Evolutionary conservation across 2,329 filamentous ascomycete genomes (phyloP).

Genomic region (Fusarium heterosporum): DNA sequence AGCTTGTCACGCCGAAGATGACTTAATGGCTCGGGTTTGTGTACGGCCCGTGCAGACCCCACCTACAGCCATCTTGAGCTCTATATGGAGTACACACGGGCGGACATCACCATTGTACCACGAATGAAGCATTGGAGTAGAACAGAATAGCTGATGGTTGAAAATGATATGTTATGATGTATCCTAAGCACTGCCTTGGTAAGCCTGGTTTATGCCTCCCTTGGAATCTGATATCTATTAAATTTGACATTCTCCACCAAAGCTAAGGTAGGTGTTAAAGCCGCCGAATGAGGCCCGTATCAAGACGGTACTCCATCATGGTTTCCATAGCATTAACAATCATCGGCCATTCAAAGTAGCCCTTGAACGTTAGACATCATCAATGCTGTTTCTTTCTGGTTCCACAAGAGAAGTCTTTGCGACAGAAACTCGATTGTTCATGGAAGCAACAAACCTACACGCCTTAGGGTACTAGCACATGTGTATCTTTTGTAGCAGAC

Average conservation of each 20-base stretch:
- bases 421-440: no score
- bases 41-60: slow-evolving; percentile 40
- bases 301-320: not conserved
- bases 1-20: slow-evolving; percentile 45
- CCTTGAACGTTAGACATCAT: no score
- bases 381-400: no score
- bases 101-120: not conserved
- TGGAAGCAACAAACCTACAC: no score
- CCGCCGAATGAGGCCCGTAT: not conserved
- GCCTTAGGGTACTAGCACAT: no score
- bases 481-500: no score
- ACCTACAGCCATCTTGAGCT: slow-evolving; percentile 27
- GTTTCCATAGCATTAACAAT: not conserved
- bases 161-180: not conserved
- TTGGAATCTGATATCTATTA: not conserved
- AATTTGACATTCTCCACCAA: not conserved
- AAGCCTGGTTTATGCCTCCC: not conserved
- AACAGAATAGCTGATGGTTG: not conserved
- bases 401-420: no score
- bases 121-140: not conserved
- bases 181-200: not conserved
- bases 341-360: not conserved
- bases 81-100: not conserved
- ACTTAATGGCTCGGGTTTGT: slow-evolving; percentile 42
- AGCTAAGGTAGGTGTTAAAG: not conserved